Evolutionary conservation across 768 basidiomycete genomes (phyloP), one percentile per base, ranked within the genome.

Genomic region (Lactarius hatsudake): DNA sequence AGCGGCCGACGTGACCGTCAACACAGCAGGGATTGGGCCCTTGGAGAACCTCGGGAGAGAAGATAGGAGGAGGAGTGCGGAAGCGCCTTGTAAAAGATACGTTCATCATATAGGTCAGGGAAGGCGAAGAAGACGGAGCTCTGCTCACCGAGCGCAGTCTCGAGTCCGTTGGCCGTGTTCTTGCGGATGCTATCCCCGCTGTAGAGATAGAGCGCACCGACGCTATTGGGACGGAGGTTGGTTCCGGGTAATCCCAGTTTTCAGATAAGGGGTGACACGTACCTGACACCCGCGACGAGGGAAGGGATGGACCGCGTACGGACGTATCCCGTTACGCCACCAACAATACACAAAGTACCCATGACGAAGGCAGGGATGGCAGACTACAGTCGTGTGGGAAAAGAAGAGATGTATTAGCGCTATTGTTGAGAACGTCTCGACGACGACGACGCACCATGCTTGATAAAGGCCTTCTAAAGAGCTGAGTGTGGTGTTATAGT

Each of bases 211-310:
- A 93, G 81, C 20, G 84, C 78, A 66, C 92, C 93, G 56, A 94
- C 91, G 71, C 91, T 92, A 69, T 0, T 34, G 55, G 23, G 61
- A 69, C 66, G 42, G 34, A 18, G 30, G 40, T n/a, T 30, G 28
- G n/a, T 40, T 26, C 36, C 26, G 34, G 28, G 20, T 71, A 40
- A 40, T 40, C 38, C 13, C 54, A 30, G 6, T 28, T 2, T 3
- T n/a, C n/a, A 12, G 4, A 43, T 40, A 12, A 1, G 17, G 23
- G 23, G 42, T 36, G 20, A 36, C 18, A 75, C 86, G 53, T 72
- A 93, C 91, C 88, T 82, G 54, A 92, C 83, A 45, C 93, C 93
- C 65, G 93, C 93, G 23, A 94, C 85, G 51, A 94, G 75, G 15
- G 93, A 94, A 7, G 93, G 93, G 36, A 94, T 79, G 38, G 91